These are phyloP conservation scores for Passiflora organensis DNA, from an alignment of 345 rosid genomes.

Conservation along the genomic window DNA sequence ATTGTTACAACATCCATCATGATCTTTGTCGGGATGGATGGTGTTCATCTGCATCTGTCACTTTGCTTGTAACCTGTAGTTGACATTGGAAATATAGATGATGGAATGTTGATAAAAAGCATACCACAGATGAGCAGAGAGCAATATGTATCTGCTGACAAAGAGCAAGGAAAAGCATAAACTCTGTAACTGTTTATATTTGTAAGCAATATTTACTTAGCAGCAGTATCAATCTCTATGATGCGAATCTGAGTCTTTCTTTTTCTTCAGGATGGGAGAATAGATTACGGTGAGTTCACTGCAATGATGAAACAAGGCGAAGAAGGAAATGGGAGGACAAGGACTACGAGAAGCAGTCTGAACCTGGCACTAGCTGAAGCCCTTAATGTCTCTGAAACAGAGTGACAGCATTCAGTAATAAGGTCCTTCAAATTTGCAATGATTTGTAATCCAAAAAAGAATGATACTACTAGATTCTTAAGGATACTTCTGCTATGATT, in stretches of 20 bases:
- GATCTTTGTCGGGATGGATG: not conserved
- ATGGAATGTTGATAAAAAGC: too few relatives aligned
- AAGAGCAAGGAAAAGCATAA: too few relatives aligned
- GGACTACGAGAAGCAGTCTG: slow-evolving; percentile 72
- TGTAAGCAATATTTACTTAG: too few relatives aligned
- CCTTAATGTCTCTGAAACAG: slow-evolving; percentile 31
- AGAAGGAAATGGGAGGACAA: slow-evolving; percentile 55
- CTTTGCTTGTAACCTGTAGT: not conserved
- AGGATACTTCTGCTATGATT: not conserved
- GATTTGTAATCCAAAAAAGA: too few relatives aligned
- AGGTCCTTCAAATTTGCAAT: not conserved
- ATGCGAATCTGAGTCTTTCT: not conserved
- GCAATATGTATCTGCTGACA: too few relatives aligned
- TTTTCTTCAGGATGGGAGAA: slow-evolving; percentile 65
- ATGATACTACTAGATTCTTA: not conserved
- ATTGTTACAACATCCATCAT: not conserved
- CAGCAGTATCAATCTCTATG: too few relatives aligned
- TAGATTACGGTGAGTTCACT: slow-evolving; percentile 77
- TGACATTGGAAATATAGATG: not conserved
- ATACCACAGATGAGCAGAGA: too few relatives aligned
- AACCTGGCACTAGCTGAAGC: slow-evolving; percentile 75
- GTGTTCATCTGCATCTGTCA: not conserved
- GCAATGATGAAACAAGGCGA: slow-evolving; percentile 87
- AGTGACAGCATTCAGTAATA: slow-evolving; percentile 9
- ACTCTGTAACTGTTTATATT: too few relatives aligned